Base-by-base conservation (phyloP, 2,329 filamentous ascomycete species). In the Penicillium digitatum region DNA sequence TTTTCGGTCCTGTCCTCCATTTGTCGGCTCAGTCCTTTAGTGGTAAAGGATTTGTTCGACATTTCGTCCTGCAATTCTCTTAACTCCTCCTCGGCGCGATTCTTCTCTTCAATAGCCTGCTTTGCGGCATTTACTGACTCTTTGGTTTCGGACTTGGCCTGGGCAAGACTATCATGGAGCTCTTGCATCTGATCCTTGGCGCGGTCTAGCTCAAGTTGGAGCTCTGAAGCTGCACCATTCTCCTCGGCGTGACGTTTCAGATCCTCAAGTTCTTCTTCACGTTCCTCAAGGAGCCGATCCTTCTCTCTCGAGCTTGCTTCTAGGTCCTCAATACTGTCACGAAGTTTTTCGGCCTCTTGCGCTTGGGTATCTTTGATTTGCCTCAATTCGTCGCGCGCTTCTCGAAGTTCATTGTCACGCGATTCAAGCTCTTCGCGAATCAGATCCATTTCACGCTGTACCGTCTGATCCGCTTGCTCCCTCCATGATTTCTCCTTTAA, bases 401-500 rank as follows among this genome's bases (percentile, higher is more conserved):
- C 67, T 35, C 67, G 65, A 16, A 78, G 63, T 58, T 75, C 69
- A 3, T 66, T 63, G 29, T 83, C 78, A 48, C 79, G 76, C 32
- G 72, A 73, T 40, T 78, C 74, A 20, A 82, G 67, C 42, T 82
- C 79, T 42, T 80, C 76, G 18, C 75, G 74, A 62, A 83, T 70
- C 39, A 68, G 61, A 35, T 78, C 74, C 67, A 86, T 76, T 65
- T 87, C 84, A 57, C 82, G 79, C 48, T 84, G 85, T 62, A 90
- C 81, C 55, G 80, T 83, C 61, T 90, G 85, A 65, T 91, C 86
- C 11, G 82, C 83, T 60, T 90, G 86, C 66, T 87, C 88, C 65
- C 84, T 84, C 73, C 90, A 90, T 51, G 90, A 82, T 66, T 88
- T 89, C 57, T 95, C 88, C 59, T 92, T 88, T 57, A 95, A 83